phyloP scores from a whole-genome alignment of 78 protist genomes.

The Dictyostelium citrinum region DNA sequence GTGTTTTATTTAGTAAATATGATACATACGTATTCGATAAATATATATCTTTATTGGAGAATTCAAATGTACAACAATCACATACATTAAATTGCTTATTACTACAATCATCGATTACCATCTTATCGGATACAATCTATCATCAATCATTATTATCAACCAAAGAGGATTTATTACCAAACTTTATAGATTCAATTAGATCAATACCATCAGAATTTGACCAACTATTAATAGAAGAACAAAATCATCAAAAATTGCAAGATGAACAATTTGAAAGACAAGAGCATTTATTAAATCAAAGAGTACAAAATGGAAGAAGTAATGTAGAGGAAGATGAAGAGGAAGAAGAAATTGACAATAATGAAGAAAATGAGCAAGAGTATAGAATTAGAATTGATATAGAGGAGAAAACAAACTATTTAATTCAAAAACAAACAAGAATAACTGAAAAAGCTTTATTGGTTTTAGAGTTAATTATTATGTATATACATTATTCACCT shows the following conservation, averaged over 20 bases:
- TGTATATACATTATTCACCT: constrained; percentile 41
- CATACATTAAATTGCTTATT: constrained; percentile 49
- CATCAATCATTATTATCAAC: constrained; percentile 2
- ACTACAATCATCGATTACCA: constrained; percentile 41
- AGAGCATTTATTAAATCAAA: background rate
- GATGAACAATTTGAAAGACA: background rate
- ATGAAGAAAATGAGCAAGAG: background rate
- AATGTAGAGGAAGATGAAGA: background rate
- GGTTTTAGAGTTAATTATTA: constrained; percentile 22
- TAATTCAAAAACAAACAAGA: background rate
- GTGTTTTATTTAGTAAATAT: constrained; percentile 58
- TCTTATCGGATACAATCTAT: constrained; percentile 47
- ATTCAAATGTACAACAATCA: constrained; percentile 1
- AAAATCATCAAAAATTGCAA: background rate
- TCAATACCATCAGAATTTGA: background rate
- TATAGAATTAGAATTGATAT: background rate
- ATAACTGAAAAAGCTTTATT: constrained; percentile 13
- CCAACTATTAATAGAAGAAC: background rate
- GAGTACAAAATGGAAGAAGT: background rate
- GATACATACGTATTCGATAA: constrained; percentile 35
- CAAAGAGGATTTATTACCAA: background rate
- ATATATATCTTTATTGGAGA: constrained; percentile 10
- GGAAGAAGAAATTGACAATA: background rate
- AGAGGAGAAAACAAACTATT: background rate
- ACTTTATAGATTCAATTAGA: background rate